Conservation (phyloP, 2,329 filamentous ascomycete species). For the Pseudonectria foliicola region DNA sequence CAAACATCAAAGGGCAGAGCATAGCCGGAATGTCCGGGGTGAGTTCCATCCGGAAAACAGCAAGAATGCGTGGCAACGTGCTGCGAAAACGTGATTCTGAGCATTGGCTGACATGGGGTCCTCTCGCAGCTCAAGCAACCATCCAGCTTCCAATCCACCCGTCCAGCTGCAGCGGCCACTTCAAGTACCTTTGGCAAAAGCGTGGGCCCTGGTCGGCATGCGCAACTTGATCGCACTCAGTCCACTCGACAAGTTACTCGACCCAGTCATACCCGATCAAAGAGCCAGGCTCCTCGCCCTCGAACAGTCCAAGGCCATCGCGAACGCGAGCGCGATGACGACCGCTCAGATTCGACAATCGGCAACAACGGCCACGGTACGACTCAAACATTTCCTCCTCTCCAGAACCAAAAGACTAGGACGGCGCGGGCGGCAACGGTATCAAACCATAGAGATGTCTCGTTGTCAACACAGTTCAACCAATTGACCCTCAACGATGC, state of each 20-base stretch:
- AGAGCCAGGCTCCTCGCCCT: slow-evolving; percentile 31
- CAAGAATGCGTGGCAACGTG: too few relatives aligned
- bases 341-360: slow-evolving; percentile 29
- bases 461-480: slow-evolving; percentile 31
- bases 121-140: slow-evolving; percentile 28
- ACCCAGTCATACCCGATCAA: slow-evolving; percentile 38
- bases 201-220: slow-evolving; percentile 47
- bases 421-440: slow-evolving; percentile 18
- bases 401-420: slow-evolving; percentile 21
- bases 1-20: slow-evolving; percentile 39
- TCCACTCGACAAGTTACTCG: slow-evolving; percentile 42
- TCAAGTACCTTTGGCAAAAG: slow-evolving; percentile 49
- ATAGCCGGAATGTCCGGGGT: slow-evolving; percentile 27
- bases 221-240: slow-evolving; percentile 41
- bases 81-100: too few relatives aligned
- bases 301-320: slow-evolving; percentile 35
- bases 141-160: slow-evolving; percentile 26
- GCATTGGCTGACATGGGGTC: too few relatives aligned
- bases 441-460: slow-evolving; percentile 36
- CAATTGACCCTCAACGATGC: slow-evolving; percentile 33
- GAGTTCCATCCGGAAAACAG: slow-evolving; percentile 4
- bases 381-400: slow-evolving; percentile 13
- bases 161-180: slow-evolving; percentile 28
- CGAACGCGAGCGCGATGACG: slow-evolving; percentile 32
- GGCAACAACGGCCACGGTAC: slow-evolving; percentile 33